These are phyloP conservation scores for Camelina laxa DNA, from an alignment of 345 rosid species.

Conservation along the genomic window DNA sequence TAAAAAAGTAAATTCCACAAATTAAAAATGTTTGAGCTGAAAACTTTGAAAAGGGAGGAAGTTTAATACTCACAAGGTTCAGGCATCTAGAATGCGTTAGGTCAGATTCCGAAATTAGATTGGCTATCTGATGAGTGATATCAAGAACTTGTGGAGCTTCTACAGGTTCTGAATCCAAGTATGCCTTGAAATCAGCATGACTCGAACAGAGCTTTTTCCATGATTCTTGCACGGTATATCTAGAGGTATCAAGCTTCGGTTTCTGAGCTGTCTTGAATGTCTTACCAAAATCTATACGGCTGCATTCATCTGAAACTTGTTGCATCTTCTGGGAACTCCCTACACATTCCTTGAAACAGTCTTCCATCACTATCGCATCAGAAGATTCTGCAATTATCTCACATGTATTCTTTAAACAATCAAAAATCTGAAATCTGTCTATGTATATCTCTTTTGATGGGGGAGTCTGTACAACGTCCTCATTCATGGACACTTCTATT, in stretches of 20 bases:
- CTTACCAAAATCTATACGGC: constrained; percentile 69
- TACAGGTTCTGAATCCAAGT: constrained; percentile 57
- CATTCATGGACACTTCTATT: constrained; percentile 56
- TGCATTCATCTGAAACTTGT: constrained; percentile 84
- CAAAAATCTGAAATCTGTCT: constrained; percentile 41
- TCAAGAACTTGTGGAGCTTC: constrained; percentile 55
- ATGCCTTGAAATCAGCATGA: constrained; percentile 53
- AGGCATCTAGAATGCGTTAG: constrained; percentile 56
- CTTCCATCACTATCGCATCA: constrained; percentile 51
- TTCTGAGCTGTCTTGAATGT: constrained; percentile 44
- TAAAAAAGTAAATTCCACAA: constrained; percentile 43
- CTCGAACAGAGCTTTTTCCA: constrained; percentile 65
- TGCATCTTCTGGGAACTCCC: constrained; percentile 49
- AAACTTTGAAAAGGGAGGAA: constrained; percentile 8
- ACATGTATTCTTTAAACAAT: constrained; percentile 38
- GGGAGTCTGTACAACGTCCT: constrained; percentile 40
- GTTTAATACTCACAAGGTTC: constrained; percentile 48
- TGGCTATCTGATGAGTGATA: constrained; percentile 59
- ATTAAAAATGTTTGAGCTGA: constrained; percentile 14
- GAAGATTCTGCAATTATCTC: constrained; percentile 53
- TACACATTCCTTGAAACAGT: constrained; percentile 48
- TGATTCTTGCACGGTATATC: constrained; percentile 59
- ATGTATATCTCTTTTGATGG: constrained; percentile 49
- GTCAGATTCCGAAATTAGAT: constrained; percentile 81
- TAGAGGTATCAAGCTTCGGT: constrained; percentile 29